Base-by-base conservation (phyloP, 2,329 filamentous ascomycete species). In the Cyphellophora europaea region DNA sequence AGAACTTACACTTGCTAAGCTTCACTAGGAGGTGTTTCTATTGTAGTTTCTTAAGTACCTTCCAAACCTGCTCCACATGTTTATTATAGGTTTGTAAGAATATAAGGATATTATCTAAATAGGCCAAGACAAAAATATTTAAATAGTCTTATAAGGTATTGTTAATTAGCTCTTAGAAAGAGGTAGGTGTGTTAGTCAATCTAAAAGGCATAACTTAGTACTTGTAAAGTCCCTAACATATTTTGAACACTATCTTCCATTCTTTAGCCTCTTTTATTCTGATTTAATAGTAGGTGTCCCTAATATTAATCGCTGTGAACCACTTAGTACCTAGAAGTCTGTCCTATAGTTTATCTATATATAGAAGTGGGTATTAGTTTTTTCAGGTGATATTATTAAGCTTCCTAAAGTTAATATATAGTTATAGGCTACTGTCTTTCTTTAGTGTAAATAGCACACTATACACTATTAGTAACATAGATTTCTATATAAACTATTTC, bases 371-470 rank as follows among this genome's bases (percentile, higher is more conserved):
- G 39, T 57, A 57, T 1, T 45, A 32, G 38, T 61, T 49, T 43
- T 61, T 58, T 16, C 50, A 48, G 3, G 49, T 61, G 11, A 58
- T 38, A 1, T 40, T 37, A 32, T 63, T 64, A 1, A 63, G 42
- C 1, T 23, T 40, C 32, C 47, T 31, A 42, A 62, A 65, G 37
- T 63, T 47, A 5, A 62, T 44, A 43, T 43, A 61, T 28, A 63
- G 34, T 13, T 44, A 38, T 6, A 57, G 34, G 5, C 38, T 44
- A 3, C 51, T 40, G 30, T 51, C 46, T 4, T 48, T 48, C 41
- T 59, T 61, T 17, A 32, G 40, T 13, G 55, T 40, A 45, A 60
- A 58, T 0, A 61, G 40, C 4, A 59, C 46, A 6, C 45, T 52
- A 2, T 35, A 30, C 4, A 43, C 43, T 18, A 38, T 40, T 17